phyloP scores from a whole-genome alignment of 176 grass and related monocot species.

The Carex kokanica region DNA sequence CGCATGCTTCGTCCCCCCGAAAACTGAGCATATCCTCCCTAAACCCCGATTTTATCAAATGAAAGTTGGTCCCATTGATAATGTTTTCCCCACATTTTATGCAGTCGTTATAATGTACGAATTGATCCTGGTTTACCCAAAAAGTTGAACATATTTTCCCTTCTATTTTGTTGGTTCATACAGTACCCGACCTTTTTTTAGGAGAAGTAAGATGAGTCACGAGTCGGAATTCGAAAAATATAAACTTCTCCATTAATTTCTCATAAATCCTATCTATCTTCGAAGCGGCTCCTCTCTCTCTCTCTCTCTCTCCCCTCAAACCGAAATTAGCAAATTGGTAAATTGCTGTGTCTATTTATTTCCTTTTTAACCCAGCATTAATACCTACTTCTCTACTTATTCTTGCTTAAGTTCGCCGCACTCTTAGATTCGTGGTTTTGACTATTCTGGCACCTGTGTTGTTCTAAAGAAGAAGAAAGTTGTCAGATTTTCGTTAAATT shows the following conservation, averaged over 20 bases:
- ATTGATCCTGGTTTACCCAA: not conserved
- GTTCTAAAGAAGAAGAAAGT: not conserved
- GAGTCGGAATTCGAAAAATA: not conserved
- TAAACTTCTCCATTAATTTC: not conserved
- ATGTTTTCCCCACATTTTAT: not conserved
- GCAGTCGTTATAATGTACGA: not conserved
- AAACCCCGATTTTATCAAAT: not conserved
- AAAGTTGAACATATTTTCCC: not conserved
- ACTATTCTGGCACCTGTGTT: not conserved
- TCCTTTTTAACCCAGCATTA: conserved; percentile 1
- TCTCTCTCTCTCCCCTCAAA: not conserved
- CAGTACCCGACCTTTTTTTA: not conserved
- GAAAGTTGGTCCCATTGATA: not conserved
- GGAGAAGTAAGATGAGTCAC: not conserved
- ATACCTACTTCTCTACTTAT: conserved; percentile 5
- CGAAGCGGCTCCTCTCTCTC: conserved; percentile 11
- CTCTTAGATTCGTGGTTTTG: not conserved
- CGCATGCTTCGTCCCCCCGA: not conserved
- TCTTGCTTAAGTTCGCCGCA: not conserved
- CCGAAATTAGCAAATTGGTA: conserved; percentile 24
- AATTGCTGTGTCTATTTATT: conserved; percentile 4
- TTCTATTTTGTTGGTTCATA: not conserved
- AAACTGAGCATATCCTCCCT: not conserved
- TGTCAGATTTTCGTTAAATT: not conserved
- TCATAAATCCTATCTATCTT: conserved; percentile 4